These are phyloP conservation scores for Flaveria sonorensis DNA, from an alignment of 129 eudicot species.

Conservation along the genomic window DNA sequence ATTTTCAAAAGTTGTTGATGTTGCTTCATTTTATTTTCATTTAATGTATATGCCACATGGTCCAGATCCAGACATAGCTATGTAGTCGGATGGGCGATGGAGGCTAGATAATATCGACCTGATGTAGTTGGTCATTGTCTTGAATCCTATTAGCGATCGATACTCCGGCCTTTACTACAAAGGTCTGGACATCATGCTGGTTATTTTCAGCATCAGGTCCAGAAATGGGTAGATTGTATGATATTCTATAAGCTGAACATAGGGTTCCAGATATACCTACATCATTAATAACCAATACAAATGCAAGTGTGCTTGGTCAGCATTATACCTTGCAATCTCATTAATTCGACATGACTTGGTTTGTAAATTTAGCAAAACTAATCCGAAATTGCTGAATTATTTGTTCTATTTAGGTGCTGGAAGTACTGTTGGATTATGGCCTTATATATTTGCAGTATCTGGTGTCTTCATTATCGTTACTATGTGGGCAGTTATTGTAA, in stretches of 20 bases:
- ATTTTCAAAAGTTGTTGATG: background rate
- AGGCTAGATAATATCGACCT: background rate
- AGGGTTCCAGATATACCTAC: conserved; percentile 1
- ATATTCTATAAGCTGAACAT: background rate
- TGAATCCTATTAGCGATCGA: background rate
- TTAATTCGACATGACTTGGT: background rate
- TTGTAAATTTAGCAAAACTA: background rate
- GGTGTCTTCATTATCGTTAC: conserved; percentile 76
- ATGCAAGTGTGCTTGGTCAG: conserved; percentile 8
- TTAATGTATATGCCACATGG: background rate
- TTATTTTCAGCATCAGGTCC: background rate
- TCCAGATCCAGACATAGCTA: background rate
- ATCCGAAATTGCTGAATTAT: background rate
- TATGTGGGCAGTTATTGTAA: conserved; percentile 94
- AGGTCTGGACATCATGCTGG: background rate
- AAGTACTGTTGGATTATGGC: conserved; percentile 74
- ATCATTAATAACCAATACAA: background rate
- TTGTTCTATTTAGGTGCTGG: conserved; percentile 52
- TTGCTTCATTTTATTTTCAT: background rate
- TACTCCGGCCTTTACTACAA: background rate
- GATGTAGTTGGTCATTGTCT: background rate
- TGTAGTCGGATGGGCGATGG: background rate
- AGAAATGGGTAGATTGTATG: background rate
- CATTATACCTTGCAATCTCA: conserved; percentile 9
- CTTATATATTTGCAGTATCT: conserved; percentile 63